Base-by-base conservation (phyloP, 2,329 filamentous ascomycete genomes). In the Talaromyces sp. region DNA sequence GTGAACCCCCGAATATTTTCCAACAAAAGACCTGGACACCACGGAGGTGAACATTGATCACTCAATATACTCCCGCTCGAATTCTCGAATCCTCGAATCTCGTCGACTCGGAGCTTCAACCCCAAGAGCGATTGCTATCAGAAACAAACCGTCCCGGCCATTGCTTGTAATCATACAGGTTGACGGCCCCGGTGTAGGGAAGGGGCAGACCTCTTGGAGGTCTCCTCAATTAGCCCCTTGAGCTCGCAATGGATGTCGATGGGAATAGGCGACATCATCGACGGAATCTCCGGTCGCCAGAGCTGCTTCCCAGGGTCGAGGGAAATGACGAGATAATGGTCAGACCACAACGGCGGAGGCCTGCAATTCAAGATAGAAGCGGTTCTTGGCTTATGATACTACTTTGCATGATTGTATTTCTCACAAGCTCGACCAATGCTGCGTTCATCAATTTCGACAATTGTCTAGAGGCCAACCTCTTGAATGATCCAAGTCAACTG, bases 401-500 rank as follows among this genome's bases (percentile, higher is more conserved):
- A 3, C 6, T 58, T 5, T 66, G 34, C 27, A 17, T 63, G 25
- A 3, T 59, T 11, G 43, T 34, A 10, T 38, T 62, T 38, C 27
- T 66, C 15, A 19, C 47, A 40, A 53, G n/a, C 60, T 82, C 85
- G 8, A 81, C 79, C 29, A 76, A 80, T 47, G 91, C 90, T 58
- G 92, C 88, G 53, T 86, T 88, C 71, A 80, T 97, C 67, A 82
- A 87, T 65, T 95, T 96, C 78, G 84, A 90, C n/a, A 96, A 97
- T 79, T 99, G 94, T 79, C 83, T 97, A 34, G 75, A 77, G 58
- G 77, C 83, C 58, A 81, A 84, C 66, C 84, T 85, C 61, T 84
- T 89, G 74, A 82, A 87, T 66, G 43, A 67, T 31, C 84, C 84
- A 54, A 79, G 80, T 8, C 86, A 89, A 15, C 84, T 98, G 36